Evolutionary conservation across 768 basidiomycete species (phyloP).

Genomic region (Gyrodon lividus): DNA sequence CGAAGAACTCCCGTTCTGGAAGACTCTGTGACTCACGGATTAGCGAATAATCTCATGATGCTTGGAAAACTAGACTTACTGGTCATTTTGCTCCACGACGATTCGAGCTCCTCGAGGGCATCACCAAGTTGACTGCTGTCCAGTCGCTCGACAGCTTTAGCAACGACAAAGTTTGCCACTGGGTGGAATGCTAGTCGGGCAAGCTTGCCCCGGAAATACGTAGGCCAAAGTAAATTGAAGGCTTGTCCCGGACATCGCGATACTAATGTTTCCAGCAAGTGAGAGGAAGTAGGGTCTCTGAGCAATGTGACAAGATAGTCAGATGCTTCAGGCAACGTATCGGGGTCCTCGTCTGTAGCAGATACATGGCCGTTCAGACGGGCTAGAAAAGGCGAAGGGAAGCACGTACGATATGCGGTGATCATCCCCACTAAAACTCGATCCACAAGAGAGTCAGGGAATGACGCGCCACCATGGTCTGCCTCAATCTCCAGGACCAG

Average conservation of each 20-base stretch:
- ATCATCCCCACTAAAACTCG: conserved; percentile 75
- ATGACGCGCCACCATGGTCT: conserved; percentile 55
- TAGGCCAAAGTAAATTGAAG: conserved; percentile 70
- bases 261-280: conserved; percentile 83
- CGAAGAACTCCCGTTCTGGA: conserved; percentile 77
- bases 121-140: conserved; percentile 52
- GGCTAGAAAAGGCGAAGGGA: background rate
- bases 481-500: conserved; percentile 83
- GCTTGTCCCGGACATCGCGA: conserved; percentile 55
- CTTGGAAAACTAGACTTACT: conserved; percentile 46
- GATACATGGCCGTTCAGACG: conserved; percentile 2
- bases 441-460: conserved; percentile 77
- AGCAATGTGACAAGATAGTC: conserved; percentile 83
- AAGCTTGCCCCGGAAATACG: conserved; percentile 76
- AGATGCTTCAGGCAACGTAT: conserved; percentile 47
- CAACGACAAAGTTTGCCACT: conserved; percentile 91
- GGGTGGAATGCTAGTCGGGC: conserved; percentile 78
- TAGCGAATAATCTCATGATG: background rate
- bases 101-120: conserved; percentile 59
- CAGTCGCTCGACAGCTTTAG: conserved; percentile 69
- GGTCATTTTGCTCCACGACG: conserved; percentile 59
- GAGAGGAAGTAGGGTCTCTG: conserved; percentile 85
- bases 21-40: conserved; percentile 43
- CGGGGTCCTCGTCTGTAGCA: conserved; percentile 39
- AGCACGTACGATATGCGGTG: conserved; percentile 54